These are phyloP conservation scores for Picea glauca DNA, from an alignment of 75 land plant genomes.

Conservation along the genomic window DNA sequence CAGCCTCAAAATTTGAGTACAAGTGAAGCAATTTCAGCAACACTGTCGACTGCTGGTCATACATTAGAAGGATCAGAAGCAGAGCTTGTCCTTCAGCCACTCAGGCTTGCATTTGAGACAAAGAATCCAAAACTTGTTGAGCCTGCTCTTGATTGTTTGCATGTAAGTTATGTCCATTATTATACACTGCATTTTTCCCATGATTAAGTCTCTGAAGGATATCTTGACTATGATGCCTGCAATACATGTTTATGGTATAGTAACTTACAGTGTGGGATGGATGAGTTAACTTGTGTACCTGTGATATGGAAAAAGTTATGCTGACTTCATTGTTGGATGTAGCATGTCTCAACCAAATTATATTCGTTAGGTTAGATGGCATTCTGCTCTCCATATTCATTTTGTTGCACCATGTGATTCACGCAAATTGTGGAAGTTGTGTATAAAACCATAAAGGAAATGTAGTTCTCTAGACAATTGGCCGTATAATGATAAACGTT, in stretches of 20 bases:
- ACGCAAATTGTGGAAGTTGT: no score
- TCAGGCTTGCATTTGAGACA: constrained; percentile 92
- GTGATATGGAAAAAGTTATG: background rate
- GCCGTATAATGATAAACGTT: no score
- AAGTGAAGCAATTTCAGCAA: constrained; percentile 38
- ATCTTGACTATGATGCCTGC: background rate
- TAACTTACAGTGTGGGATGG: background rate
- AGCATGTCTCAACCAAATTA: no score
- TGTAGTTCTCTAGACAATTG: no score
- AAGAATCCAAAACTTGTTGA: constrained; percentile 86
- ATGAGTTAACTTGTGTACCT: background rate
- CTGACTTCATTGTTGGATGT: no score
- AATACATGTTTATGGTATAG: background rate
- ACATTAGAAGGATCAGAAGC: constrained; percentile 70
- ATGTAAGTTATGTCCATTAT: constrained; percentile 46
- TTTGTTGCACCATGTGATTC: no score
- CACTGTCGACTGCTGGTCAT: constrained; percentile 72
- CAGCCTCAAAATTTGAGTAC: constrained; percentile 7
- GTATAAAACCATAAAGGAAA: no score
- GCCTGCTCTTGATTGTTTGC: constrained; percentile 93
- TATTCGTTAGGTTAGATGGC: no score
- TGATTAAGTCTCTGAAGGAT: background rate
- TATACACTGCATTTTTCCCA: background rate
- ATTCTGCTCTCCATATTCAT: no score
- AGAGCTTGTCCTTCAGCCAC: constrained; percentile 83